Evolutionary conservation across 1,284 basidiomycete species (phyloP), one percentile per base, ranked within the genome.

Genomic region (Puccinia triticina): DNA sequence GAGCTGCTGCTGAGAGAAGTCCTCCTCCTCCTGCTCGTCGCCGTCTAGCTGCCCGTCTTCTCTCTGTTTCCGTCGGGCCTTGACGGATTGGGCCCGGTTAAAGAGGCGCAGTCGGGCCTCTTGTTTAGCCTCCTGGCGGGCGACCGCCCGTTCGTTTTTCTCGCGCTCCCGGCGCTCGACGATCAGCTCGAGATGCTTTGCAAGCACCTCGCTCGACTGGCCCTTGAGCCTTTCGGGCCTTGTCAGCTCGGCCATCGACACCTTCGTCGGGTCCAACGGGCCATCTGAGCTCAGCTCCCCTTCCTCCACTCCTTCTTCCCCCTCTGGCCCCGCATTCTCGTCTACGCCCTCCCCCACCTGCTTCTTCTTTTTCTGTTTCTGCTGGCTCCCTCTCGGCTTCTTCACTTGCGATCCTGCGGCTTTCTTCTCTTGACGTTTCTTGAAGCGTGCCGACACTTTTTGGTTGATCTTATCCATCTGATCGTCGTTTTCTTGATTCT

Each of bases 241-340:
- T 85, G 92, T 93, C 1, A 93, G 89, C 0, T 90, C 87, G 21
- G 92, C 91, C 92, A 93, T 93, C 4, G 92, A 93, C n/a, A 92
- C 88, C 2, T 89, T 88, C 0, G 92, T 93, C 23, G 92, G 92
- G 85, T 93, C 92, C 59, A 93, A 92, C 1, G 92, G 91, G 12
- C 37, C 57, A 50, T 81, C 76, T 14, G 71, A 53, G 29, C 23
- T 48, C n/a, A 18, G n/a, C 48, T 18, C 71, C 29, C 23, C 46
- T 46, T 72, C 43, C 21, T 48, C 43, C 4, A 7, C 40, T 34
- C 29, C 64, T 37, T 78, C 77, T 2, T 50, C 77, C 7, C 37
- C 50, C 10, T 26, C 40, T 59, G 40, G 23, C 11, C 48, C 50
- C n/a, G 21, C 74, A 12, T 59, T 61, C 74, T 76, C 55, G 12